Conservation (phyloP, 139 green algal species). For the Micromonas pusilla region DNA sequence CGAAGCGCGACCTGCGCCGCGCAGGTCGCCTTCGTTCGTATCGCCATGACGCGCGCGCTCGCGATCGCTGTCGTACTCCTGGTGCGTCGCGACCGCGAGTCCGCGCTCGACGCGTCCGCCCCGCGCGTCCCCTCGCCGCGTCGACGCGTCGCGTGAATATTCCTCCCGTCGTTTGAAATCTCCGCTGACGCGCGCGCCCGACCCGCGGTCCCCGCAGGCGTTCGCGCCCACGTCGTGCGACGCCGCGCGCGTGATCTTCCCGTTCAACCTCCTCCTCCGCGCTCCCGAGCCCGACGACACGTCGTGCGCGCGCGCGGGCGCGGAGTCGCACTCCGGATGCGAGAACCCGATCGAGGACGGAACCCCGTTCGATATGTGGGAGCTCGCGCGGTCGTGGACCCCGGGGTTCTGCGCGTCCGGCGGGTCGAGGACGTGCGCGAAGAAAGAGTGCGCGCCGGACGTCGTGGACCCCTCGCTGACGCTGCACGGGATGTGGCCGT, state of each 20-base stretch:
- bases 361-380: constrained; percentile 13
- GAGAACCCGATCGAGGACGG: not conserved
- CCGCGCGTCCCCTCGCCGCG: no score
- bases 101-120: no score
- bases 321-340: constrained; percentile 4
- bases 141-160: no score
- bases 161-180: no score
- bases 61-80: no score
- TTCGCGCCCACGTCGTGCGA: no score
- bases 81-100: no score
- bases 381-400: constrained; percentile 19
- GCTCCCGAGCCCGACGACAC: not conserved
- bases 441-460: not conserved
- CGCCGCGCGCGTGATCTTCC: not conserved
- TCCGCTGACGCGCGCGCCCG: no score
- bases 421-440: not conserved
- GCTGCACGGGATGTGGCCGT: constrained; percentile 17
- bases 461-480: not conserved
- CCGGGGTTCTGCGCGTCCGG: constrained; percentile 11
- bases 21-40: not conserved
- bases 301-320: not conserved
- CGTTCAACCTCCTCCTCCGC: not conserved
- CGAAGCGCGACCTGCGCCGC: not conserved
- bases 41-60: not conserved
- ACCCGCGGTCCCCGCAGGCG: no score